A percentile compares a stretch with the other conserved stretches of the same genome.
These are phyloP conservation scores for Lactarius hengduanensis DNA, from an alignment of 768 basidiomycete species.

Conservation along the genomic window DNA sequence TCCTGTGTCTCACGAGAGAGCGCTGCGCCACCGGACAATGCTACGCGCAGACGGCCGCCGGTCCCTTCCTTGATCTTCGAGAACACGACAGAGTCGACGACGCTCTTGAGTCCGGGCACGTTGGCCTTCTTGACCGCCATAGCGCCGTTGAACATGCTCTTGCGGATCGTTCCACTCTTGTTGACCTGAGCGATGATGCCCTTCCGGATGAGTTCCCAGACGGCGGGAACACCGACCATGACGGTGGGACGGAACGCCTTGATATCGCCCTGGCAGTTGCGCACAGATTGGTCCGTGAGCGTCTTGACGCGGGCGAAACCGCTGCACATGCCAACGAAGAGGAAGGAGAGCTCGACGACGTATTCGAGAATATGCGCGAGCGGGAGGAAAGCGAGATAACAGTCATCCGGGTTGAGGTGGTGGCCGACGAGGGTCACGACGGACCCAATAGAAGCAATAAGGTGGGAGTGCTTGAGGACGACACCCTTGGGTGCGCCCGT, in stretches of 20 bases:
- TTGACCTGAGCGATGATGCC: slow-evolving; percentile 85
- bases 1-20: slow-evolving; percentile 86
- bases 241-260: slow-evolving; percentile 79
- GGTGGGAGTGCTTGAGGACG: slow-evolving; percentile 81
- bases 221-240: slow-evolving; percentile 92
- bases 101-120: slow-evolving; percentile 58
- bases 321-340: slow-evolving; percentile 73
- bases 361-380: slow-evolving; percentile 96
- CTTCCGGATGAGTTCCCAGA: slow-evolving; percentile 97
- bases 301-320: slow-evolving; percentile 97
- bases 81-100: slow-evolving; percentile 78
- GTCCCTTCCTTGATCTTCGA: slow-evolving; percentile 77
- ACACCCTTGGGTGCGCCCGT: slow-evolving; percentile 97
- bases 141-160: slow-evolving; percentile 77
- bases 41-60: slow-evolving; percentile 81
- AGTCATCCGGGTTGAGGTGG: slow-evolving; percentile 57
- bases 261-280: slow-evolving; percentile 87
- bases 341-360: slow-evolving; percentile 79
- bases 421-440: slow-evolving; percentile 69
- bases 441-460: slow-evolving; percentile 85
- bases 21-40: slow-evolving; percentile 83
- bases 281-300: slow-evolving; percentile 89
- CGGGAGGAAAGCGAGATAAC: slow-evolving; percentile 87
- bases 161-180: slow-evolving; percentile 61
- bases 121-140: slow-evolving; percentile 69